phyloP scores from a whole-genome alignment of 2,329 filamentous ascomycete species.

The Pyrenophora teres region DNA sequence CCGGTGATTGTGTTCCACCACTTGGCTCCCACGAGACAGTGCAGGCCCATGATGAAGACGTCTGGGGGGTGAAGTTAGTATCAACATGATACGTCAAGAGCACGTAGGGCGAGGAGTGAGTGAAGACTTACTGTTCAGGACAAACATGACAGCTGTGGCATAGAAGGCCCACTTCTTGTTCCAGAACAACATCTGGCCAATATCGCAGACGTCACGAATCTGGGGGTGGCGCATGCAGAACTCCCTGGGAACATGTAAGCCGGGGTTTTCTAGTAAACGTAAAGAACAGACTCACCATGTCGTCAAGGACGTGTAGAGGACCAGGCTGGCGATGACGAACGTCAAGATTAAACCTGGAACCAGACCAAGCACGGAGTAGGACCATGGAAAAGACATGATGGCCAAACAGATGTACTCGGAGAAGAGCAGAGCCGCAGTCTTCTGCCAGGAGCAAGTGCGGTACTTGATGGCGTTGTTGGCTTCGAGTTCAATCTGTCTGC shows the following conservation, averaged over 20 bases:
- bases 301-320: constrained; percentile 79
- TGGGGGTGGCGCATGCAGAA: constrained; percentile 91
- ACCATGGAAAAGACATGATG: constrained; percentile 96
- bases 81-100: not conserved
- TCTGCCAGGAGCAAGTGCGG: constrained; percentile 90
- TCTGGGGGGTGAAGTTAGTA: constrained; percentile 6
- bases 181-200: constrained; percentile 95
- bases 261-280: not conserved
- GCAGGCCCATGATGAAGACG: constrained; percentile 60
- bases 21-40: constrained; percentile 82
- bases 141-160: constrained; percentile 79
- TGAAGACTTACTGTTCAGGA: constrained; percentile 87
- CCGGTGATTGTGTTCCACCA: constrained; percentile 89
- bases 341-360: constrained; percentile 87
- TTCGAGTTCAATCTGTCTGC: constrained; percentile 76
- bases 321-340: constrained; percentile 73
- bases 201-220: constrained; percentile 89
- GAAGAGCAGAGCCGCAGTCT: constrained; percentile 89
- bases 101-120: not conserved
- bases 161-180: constrained; percentile 74
- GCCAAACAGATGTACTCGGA: constrained; percentile 92
- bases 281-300: constrained; percentile 58
- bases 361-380: constrained; percentile 83
- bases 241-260: constrained; percentile 62
- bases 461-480: constrained; percentile 83